Evolutionary conservation across 495 filamentous ascomycete genomes (phyloP).

Genomic region (Penicillium herquei): DNA sequence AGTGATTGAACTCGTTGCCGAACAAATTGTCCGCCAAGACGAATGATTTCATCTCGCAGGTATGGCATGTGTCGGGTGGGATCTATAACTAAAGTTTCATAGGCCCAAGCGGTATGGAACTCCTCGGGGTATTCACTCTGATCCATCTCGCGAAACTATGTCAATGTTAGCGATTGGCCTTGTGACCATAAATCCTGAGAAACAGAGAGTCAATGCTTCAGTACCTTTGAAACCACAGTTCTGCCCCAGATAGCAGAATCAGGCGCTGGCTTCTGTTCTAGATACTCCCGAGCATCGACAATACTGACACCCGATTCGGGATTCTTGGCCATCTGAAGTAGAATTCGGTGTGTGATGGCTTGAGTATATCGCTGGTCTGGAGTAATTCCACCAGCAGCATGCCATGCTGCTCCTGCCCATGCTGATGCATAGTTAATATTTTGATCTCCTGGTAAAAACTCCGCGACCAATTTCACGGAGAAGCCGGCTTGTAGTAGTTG

Average conservation of each 20-base stretch:
- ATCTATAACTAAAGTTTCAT: constrained; percentile 42
- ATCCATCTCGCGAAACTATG: constrained; percentile 37
- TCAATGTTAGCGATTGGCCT: background rate
- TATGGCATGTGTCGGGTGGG: constrained; percentile 45
- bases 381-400: constrained; percentile 40
- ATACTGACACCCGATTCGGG: constrained; percentile 38
- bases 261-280: constrained; percentile 34
- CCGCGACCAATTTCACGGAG: constrained; percentile 38
- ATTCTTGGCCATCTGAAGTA: constrained; percentile 40
- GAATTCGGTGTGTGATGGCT: constrained; percentile 37
- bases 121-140: constrained; percentile 35
- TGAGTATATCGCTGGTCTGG: constrained; percentile 40
- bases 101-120: constrained; percentile 40
- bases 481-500: constrained; percentile 40
- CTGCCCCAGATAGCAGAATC: constrained; percentile 41
- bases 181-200: background rate
- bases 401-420: constrained; percentile 48
- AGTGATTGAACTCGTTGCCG: constrained; percentile 39
- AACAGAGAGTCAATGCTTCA: background rate
- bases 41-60: constrained; percentile 27
- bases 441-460: constrained; percentile 43
- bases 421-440: constrained; percentile 44
- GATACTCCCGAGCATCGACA: constrained; percentile 37
- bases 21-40: constrained; percentile 38
- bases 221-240: constrained; percentile 39